Conservation (phyloP, 2,329 filamentous ascomycete species). For the Colletotrichum sansevieriae region DNA sequence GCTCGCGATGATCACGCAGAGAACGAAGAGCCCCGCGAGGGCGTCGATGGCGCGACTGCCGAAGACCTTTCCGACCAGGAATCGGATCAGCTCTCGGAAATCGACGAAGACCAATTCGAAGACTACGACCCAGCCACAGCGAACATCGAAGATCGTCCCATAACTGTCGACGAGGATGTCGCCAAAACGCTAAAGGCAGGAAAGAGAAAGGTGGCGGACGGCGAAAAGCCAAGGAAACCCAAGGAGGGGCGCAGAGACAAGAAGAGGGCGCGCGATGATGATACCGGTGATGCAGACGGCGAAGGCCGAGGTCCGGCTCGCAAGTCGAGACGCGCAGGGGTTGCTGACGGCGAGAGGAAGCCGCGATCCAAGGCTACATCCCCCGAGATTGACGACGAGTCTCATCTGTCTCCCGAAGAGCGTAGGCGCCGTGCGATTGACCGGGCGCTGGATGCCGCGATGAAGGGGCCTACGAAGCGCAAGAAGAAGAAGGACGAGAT, state of each 20-base stretch:
- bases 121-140: slow-evolving; percentile 76
- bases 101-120: slow-evolving; percentile 77
- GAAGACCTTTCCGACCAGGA: slow-evolving; percentile 66
- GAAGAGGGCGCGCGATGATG: slow-evolving; percentile 67
- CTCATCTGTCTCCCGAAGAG: slow-evolving; percentile 86
- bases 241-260: slow-evolving; percentile 80
- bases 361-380: slow-evolving; percentile 58
- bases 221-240: slow-evolving; percentile 77
- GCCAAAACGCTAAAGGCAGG: slow-evolving; percentile 73
- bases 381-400: slow-evolving; percentile 78
- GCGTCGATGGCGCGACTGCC: slow-evolving; percentile 54
- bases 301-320: slow-evolving; percentile 58
- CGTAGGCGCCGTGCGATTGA: slow-evolving; percentile 86
- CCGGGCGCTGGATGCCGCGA: slow-evolving; percentile 86
- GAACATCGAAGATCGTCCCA: slow-evolving; percentile 72
- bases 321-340: slow-evolving; percentile 60
- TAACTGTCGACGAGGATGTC: slow-evolving; percentile 77
- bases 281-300: slow-evolving; percentile 58
- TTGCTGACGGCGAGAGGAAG: slow-evolving; percentile 60
- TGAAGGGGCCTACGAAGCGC: slow-evolving; percentile 83
- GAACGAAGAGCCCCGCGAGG: slow-evolving; percentile 57
- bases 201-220: slow-evolving; percentile 75
- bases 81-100: slow-evolving; percentile 73
- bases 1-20: slow-evolving; percentile 51
- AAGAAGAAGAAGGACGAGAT: slow-evolving; percentile 89